Percentiles rank a stretch among this genome's conserved stretches.
phyloP scores from a whole-genome alignment of 306 rosid species.

The Prunus kanzakura region DNA sequence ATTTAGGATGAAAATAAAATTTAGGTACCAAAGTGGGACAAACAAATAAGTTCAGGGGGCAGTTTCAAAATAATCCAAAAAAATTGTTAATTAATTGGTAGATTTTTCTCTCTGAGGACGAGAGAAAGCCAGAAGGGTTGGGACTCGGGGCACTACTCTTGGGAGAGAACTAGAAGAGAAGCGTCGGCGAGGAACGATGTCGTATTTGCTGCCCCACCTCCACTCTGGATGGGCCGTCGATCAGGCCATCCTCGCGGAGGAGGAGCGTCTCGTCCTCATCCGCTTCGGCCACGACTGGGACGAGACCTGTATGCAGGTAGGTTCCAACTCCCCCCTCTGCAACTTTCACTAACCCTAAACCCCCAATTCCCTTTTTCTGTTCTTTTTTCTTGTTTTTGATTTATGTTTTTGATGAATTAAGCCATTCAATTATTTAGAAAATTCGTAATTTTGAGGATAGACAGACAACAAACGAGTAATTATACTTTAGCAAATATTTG shows the following conservation, averaged over 20 bases:
- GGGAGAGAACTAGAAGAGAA: neutral
- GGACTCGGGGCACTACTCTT: neutral
- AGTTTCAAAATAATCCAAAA: no score
- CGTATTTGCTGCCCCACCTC: slow-evolving; percentile 61
- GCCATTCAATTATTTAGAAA: neutral
- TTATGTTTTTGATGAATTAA: neutral
- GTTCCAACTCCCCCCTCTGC: neutral
- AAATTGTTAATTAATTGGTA: no score
- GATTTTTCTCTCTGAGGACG: neutral
- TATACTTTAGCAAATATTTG: neutral
- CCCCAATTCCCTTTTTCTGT: neutral
- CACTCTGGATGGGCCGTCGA: slow-evolving; percentile 69
- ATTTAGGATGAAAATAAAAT: rapidly evolving
- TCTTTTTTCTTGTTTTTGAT: neutral
- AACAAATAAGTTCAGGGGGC: no score
- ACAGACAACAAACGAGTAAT: neutral
- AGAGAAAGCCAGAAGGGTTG: neutral
- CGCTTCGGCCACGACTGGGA: slow-evolving; percentile 90
- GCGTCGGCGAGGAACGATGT: slow-evolving; percentile 4
- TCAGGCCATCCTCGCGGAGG: slow-evolving; percentile 83
- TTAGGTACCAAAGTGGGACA: no score
- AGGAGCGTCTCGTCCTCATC: slow-evolving; percentile 80
- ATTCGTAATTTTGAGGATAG: neutral
- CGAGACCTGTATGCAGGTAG: slow-evolving; percentile 90
- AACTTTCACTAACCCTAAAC: neutral